A percentile compares a stretch with the other conserved stretches of the same genome.
Conservation (phyloP, 805 yeast genomes). For the Saccharomycopsis synnaedendra region DNA sequence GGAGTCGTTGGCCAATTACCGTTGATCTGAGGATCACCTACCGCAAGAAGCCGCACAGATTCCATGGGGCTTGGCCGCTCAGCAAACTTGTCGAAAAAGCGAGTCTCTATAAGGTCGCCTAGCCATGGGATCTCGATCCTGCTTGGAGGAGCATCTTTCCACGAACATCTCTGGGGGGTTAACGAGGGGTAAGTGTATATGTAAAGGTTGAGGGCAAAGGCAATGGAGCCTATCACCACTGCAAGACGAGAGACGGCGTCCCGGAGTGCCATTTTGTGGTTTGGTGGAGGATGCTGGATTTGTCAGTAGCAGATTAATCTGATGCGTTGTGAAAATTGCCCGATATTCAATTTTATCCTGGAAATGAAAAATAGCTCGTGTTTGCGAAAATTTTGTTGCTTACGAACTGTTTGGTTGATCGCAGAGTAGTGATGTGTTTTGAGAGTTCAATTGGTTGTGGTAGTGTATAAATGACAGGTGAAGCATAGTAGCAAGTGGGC, state of each 20-base stretch:
- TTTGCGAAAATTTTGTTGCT: too few relatives aligned
- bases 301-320: too few relatives aligned
- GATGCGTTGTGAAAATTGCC: too few relatives aligned
- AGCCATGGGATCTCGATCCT: constrained; percentile 17
- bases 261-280: neutral
- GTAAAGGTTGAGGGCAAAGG: constrained; percentile 45
- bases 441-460: too few relatives aligned
- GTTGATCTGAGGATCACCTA: constrained; percentile 96
- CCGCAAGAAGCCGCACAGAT: constrained; percentile 60
- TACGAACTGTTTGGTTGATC: too few relatives aligned
- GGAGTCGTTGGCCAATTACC: constrained; percentile 72
- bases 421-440: too few relatives aligned
- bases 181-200: constrained; percentile 70
- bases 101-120: constrained; percentile 18
- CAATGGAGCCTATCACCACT: constrained; percentile 20
- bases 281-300: too few relatives aligned
- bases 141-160: constrained; percentile 30
- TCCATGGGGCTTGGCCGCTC: constrained; percentile 19
- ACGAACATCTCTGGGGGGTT: constrained; percentile 42
- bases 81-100: constrained; percentile 19
- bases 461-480: too few relatives aligned
- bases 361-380: too few relatives aligned
- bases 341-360: too few relatives aligned
- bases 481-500: too few relatives aligned
- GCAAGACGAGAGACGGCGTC: neutral